phyloP scores from a whole-genome alignment of 225 moss, liverwort and hornwort genomes.

The Polytrichum formosum region DNA sequence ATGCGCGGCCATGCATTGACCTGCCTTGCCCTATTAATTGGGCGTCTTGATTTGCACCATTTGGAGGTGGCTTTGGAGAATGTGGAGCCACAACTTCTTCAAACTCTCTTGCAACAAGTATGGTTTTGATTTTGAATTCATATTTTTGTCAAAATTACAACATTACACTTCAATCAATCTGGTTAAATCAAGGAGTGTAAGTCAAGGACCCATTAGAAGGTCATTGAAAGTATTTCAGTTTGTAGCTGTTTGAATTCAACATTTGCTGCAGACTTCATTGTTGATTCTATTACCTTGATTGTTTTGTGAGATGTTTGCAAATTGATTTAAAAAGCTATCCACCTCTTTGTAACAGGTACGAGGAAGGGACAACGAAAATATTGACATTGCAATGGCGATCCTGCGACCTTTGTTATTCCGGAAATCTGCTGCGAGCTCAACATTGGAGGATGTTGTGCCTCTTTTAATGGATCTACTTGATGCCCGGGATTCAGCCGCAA shows the following conservation, averaged over 20 bases:
- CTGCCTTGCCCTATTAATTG: constrained; percentile 74
- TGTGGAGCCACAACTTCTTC: constrained; percentile 66
- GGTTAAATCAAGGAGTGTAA: too few species aligned
- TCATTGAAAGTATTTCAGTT: too few species aligned
- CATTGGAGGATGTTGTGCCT: constrained; percentile 78
- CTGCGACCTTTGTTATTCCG: constrained; percentile 77
- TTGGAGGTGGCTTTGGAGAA: constrained; percentile 64
- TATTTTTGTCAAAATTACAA: too few species aligned
- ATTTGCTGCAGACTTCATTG: not conserved
- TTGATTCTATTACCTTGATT: too few species aligned
- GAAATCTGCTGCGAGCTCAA: constrained; percentile 37
- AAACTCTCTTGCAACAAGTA: constrained; percentile 79
- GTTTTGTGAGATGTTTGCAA: too few species aligned
- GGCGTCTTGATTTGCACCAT: constrained; percentile 72
- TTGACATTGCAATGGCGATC: constrained; percentile 79
- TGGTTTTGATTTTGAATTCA: not conserved
- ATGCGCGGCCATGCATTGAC: constrained; percentile 93
- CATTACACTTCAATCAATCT: too few species aligned
- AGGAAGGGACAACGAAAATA: constrained; percentile 63
- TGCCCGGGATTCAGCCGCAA: constrained; percentile 78
- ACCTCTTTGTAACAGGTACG: constrained; percentile 45
- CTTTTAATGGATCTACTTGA: constrained; percentile 94
- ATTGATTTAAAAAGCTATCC: too few species aligned
- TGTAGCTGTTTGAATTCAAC: too few species aligned
- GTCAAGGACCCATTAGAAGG: too few species aligned